Percentiles rank a stretch among this genome's conserved stretches.
phyloP scores from a whole-genome alignment of 2,329 filamentous ascomycete genomes.

The Curvularia lunata region DNA sequence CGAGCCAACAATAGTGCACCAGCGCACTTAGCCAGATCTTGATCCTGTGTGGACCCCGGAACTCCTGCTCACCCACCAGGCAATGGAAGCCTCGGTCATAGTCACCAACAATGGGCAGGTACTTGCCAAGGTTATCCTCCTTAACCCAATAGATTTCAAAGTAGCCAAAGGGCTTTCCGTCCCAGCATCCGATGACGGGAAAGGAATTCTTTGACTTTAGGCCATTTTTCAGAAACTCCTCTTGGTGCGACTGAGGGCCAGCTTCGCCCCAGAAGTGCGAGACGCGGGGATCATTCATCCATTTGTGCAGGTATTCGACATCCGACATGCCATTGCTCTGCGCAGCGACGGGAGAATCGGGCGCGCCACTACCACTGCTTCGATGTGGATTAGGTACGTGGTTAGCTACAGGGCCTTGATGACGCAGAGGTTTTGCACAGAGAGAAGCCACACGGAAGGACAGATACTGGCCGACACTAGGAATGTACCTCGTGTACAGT shows the following conservation, averaged over 20 bases:
- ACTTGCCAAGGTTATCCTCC: slow-evolving; percentile 78
- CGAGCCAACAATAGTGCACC: slow-evolving; percentile 82
- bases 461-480: slow-evolving; percentile 80
- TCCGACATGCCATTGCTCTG: slow-evolving; percentile 57
- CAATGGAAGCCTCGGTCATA: slow-evolving; percentile 91
- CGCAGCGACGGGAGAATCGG: slow-evolving; percentile 55
- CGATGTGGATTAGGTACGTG: slow-evolving; percentile 28
- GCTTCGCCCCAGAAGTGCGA: slow-evolving; percentile 81
- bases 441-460: slow-evolving; percentile 85
- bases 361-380: slow-evolving; percentile 52
- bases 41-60: slow-evolving; percentile 77
- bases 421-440: slow-evolving; percentile 67
- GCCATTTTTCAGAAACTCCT: slow-evolving; percentile 70
- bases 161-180: slow-evolving; percentile 93
- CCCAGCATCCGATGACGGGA: slow-evolving; percentile 91
- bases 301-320: slow-evolving; percentile 75
- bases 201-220: slow-evolving; percentile 78
- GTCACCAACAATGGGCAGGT: slow-evolving; percentile 71
- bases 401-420: slow-evolving; percentile 62
- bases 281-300: slow-evolving; percentile 88
- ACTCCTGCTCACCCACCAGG: slow-evolving; percentile 90
- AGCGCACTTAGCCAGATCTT: slow-evolving; percentile 82
- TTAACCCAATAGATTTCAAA: slow-evolving; percentile 99
- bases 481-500: slow-evolving; percentile 88
- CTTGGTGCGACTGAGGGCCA: slow-evolving; percentile 62